A percentile compares a stretch with the other conserved stretches of the same genome.
Evolutionary conservation across 2,329 filamentous ascomycete genomes (phyloP).

Genomic region (Penicillium sp.): DNA sequence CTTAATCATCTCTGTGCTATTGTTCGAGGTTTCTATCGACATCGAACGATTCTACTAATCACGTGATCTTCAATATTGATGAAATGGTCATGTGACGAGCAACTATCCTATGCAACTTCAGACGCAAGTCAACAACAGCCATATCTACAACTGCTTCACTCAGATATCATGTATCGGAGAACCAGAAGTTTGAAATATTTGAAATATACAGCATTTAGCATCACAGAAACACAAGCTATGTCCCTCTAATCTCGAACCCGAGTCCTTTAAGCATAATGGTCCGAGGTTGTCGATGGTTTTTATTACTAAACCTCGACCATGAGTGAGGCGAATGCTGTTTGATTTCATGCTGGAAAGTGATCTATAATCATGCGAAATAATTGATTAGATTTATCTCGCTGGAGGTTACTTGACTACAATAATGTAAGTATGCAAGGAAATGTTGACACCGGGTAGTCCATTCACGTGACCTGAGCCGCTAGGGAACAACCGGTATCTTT

Average conservation of each 20-base stretch:
- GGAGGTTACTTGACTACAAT: no score
- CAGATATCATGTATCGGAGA: neutral
- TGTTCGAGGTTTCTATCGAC: neutral
- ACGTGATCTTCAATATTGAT: neutral
- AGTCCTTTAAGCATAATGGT: no score
- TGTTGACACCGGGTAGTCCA: constrained; percentile 15
- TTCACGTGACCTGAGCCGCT: constrained; percentile 36
- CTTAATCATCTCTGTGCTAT: no score
- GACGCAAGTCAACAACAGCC: neutral
- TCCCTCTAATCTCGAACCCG: no score
- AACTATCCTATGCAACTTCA: neutral
- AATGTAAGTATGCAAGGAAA: no score
- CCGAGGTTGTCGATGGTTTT: neutral
- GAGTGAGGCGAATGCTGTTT: neutral
- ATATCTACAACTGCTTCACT: neutral
- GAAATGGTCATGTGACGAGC: neutral
- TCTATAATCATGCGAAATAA: no score
- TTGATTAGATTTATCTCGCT: no score
- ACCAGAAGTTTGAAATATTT: no score
- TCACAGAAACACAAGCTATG: no score
- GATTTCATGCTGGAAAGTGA: no score
- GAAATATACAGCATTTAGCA: no score
- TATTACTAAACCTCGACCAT: neutral
- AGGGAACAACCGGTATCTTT: constrained; percentile 46
- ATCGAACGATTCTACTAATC: neutral